Base-by-base conservation (phyloP, 1,284 basidiomycete species). In the Cryptococcus hybrid region DNA sequence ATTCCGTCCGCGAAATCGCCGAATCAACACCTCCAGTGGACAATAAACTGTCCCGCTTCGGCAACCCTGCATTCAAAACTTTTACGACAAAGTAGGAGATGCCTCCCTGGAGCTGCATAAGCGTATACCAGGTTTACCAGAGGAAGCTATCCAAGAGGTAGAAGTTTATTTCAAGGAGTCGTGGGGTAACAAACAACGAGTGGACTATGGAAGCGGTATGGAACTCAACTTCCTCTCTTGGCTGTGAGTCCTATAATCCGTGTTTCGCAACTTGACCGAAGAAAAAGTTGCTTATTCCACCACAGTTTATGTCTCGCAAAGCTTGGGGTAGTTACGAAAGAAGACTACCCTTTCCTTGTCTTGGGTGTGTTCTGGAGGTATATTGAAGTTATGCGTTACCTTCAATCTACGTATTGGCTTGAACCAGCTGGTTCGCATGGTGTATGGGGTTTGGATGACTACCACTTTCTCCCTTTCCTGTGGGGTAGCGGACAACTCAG, bases 171-270 rank as follows among this genome's bases (percentile, higher is more conserved):
- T 99, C 65, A 80, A 83, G 47, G 89, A 96, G 71, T 79, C 86
- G 24, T 99, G 93, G 94, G 95, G 95, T 0, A 97, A 91, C 75
- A 82, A 88, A 42, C 85, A 88, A 54, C 82, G 95, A 5, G 94
- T 99, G 60, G 96, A 99, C 78, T 99, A 99, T 77, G 95, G 96
- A 7, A 96, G 92, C 70, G 95, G 95, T 2, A 98, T 98, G 93
- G 96, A 99, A 76, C 83, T 99, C 58, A 97, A 98, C 78, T 99
- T 98, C 72, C 65, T 97, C 9, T 97, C 92, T 69, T 99, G 94
- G 94, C 74, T 99, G 92, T 96, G 74, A 69, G 90, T 82, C 7
- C 3, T 45, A 1, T 7, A 13, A 11, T 44, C 30, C 30, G 30
- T 42, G 3, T 11, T 5, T 42, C 5, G 40, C 15, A 42, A 42